Evolutionary conservation across 768 basidiomycete genomes (phyloP).

Genomic region (Pulveroboletus sp.): DNA sequence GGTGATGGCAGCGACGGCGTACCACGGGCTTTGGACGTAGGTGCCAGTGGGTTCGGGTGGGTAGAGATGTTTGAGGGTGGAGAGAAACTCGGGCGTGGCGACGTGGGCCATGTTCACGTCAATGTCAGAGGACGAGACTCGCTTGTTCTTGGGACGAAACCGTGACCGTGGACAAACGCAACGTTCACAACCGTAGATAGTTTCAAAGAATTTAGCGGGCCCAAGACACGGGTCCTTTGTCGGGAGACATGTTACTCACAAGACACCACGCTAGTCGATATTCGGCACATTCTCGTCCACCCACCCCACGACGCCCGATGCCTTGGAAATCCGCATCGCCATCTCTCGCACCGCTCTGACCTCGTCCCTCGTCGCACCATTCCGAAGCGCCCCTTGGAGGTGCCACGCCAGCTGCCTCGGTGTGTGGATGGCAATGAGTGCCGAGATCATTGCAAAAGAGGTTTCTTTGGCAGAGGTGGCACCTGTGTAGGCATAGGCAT

Average conservation of each 20-base stretch:
- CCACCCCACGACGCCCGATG: constrained; percentile 49
- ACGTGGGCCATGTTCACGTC: constrained; percentile 22
- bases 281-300: constrained; percentile 48
- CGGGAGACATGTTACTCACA: no score
- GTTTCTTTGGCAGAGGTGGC: constrained; percentile 52
- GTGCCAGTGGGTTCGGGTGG: constrained; percentile 32
- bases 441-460: constrained; percentile 58
- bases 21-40: constrained; percentile 51
- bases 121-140: no score
- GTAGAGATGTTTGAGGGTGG: constrained; percentile 43
- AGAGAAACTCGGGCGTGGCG: constrained; percentile 43
- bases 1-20: constrained; percentile 52
- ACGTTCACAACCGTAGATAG: no score
- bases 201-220: no score
- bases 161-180: no score
- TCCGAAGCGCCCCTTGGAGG: constrained; percentile 51
- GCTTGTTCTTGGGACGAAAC: no score
- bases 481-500: constrained; percentile 48
- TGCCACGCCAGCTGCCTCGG: constrained; percentile 69
- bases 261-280: background rate
- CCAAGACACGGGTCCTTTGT: no score
- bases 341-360: constrained; percentile 53
- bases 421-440: constrained; percentile 59
- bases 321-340: constrained; percentile 47
- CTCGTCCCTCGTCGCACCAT: constrained; percentile 55